Evolutionary conservation across 192 early-diverging fungal genomes (phyloP).

Genomic region (Entrophospora sp.): DNA sequence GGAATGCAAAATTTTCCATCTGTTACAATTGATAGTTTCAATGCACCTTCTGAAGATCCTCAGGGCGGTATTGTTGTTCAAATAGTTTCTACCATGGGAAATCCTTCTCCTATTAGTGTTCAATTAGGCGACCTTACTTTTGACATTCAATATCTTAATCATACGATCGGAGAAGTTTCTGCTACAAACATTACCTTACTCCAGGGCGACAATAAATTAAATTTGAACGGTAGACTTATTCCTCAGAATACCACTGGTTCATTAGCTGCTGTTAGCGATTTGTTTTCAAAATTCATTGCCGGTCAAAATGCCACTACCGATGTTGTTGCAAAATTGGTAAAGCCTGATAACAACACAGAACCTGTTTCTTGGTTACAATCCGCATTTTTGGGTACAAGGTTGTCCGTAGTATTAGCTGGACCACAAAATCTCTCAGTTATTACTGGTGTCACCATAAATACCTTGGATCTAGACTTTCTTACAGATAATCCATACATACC

Average conservation of each 20-base stretch:
- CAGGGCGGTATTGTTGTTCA: conserved; percentile 47
- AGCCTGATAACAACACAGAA: conserved; percentile 28
- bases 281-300: conserved; percentile 48
- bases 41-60: conserved; percentile 42
- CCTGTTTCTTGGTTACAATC: conserved; percentile 40
- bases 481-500: conserved; percentile 40
- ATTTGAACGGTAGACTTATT: conserved; percentile 42
- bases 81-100: conserved; percentile 43
- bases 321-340: conserved; percentile 41
- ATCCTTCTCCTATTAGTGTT: conserved; percentile 47
- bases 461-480: conserved; percentile 46
- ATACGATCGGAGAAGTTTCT: conserved; percentile 38
- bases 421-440: conserved; percentile 40
- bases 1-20: conserved; percentile 50
- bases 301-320: conserved; percentile 37
- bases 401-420: conserved; percentile 41
- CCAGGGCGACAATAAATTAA: conserved; percentile 33
- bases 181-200: conserved; percentile 33
- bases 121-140: conserved; percentile 48
- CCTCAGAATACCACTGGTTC: conserved; percentile 38
- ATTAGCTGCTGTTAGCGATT: conserved; percentile 34
- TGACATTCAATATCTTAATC: conserved; percentile 34
- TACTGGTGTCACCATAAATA: conserved; percentile 39
- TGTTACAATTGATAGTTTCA: conserved; percentile 42
- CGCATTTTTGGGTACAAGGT: conserved; percentile 41